Evolutionary conservation across 1,284 basidiomycete species (phyloP).

Genomic region (Ganoderma boninense): DNA sequence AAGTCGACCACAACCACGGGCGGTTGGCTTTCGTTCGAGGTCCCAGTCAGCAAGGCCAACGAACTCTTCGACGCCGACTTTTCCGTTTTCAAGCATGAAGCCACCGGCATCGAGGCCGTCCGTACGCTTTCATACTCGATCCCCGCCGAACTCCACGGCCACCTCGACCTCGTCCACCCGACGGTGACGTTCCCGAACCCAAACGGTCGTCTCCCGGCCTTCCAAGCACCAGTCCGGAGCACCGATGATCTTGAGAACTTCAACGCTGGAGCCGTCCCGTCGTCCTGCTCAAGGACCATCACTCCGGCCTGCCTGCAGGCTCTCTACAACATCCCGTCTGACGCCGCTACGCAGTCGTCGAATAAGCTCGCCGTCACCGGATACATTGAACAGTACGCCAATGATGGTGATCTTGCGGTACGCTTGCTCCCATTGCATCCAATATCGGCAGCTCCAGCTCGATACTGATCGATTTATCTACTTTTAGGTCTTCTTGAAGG

Average conservation of each 20-base stretch:
- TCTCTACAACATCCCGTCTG: conserved; percentile 59
- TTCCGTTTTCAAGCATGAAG: conserved; percentile 46
- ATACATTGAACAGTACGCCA: conserved; percentile 62
- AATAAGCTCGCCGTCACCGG: conserved; percentile 66
- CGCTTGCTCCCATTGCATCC: background rate
- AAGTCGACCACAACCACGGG: conserved; percentile 44
- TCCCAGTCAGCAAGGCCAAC: conserved; percentile 49
- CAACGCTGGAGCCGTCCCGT: conserved; percentile 29
- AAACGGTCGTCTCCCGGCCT: conserved; percentile 25
- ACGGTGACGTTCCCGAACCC: conserved; percentile 44
- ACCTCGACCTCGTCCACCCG: conserved; percentile 52
- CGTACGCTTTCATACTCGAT: conserved; percentile 55
- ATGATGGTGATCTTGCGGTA: conserved; percentile 55
- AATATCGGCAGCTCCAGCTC: background rate
- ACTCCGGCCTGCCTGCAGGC: conserved; percentile 63
- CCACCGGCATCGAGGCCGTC: conserved; percentile 40
- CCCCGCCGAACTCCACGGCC: conserved; percentile 45
- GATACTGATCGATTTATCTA: background rate
- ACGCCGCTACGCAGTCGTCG: conserved; percentile 48
- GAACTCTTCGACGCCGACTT: conserved; percentile 50
- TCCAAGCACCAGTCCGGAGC: conserved; percentile 24
- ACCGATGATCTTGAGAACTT: conserved; percentile 21
- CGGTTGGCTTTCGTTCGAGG: conserved; percentile 50
- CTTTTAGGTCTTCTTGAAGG: conserved; percentile 34
- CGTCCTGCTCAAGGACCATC: conserved; percentile 50